Conservation (phyloP, 371 early-diverging fungal genomes). For the Mucor mucedo region DNA sequence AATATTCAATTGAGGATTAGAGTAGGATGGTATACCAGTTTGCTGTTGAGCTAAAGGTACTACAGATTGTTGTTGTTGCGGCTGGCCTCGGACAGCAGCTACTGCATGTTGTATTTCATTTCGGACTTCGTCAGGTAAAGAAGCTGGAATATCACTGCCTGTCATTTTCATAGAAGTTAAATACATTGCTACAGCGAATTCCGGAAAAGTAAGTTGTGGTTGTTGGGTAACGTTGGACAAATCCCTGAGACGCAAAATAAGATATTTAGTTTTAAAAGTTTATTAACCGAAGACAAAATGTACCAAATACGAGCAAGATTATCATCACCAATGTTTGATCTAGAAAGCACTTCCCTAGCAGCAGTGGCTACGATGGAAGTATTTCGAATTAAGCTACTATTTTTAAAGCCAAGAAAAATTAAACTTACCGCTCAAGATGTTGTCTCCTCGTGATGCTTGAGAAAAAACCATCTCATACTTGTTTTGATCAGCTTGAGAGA, state of each 20-base stretch:
- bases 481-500: constrained; percentile 48
- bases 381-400: not conserved
- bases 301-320: constrained; percentile 58
- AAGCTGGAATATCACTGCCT: constrained; percentile 47
- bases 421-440: constrained; percentile 40
- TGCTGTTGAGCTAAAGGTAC: constrained; percentile 14
- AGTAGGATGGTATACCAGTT: constrained; percentile 5
- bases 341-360: constrained; percentile 51
- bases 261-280: not conserved
- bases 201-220: constrained; percentile 59
- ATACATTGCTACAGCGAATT: constrained; percentile 67
- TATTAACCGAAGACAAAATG: not conserved
- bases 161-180: constrained; percentile 58
- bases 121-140: constrained; percentile 41
- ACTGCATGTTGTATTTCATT: constrained; percentile 26
- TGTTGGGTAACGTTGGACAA: constrained; percentile 52
- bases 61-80: constrained; percentile 6
- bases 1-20: not conserved
- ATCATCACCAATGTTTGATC: constrained; percentile 49
- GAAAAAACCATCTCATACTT: constrained; percentile 52
- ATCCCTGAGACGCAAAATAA: constrained; percentile 34
- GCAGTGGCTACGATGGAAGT: constrained; percentile 33
- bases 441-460: constrained; percentile 38
- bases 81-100: constrained; percentile 22
- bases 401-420: not conserved